Evolutionary conservation across 2,329 filamentous ascomycete genomes (phyloP).

Genomic region (Botrytis aclada): DNA sequence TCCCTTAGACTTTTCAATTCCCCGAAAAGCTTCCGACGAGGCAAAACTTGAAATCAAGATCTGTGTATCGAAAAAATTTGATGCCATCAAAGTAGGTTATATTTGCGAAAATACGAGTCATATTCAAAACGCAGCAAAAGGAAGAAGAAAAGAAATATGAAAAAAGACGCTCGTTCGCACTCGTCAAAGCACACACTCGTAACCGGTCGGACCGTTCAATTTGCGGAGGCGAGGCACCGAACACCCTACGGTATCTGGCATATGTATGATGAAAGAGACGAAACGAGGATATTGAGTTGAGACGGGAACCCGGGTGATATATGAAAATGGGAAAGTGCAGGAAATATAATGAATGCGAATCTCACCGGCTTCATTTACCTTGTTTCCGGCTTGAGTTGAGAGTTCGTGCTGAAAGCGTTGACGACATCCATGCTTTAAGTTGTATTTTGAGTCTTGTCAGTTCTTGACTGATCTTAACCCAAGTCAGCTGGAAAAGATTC

Average conservation of each 20-base stretch:
- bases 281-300: background rate
- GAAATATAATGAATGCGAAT: background rate
- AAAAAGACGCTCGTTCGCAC: background rate
- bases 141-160: background rate
- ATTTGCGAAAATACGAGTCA: slow-evolving; percentile 4
- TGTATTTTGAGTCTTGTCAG: background rate
- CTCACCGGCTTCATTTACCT: slow-evolving; percentile 1
- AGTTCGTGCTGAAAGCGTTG: background rate
- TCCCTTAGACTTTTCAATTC: background rate
- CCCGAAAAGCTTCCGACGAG: slow-evolving; percentile 6
- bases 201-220: slow-evolving; percentile 11
- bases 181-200: slow-evolving; percentile 10
- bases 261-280: background rate
- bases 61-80: background rate
- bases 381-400: background rate
- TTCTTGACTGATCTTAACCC: background rate
- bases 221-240: slow-evolving; percentile 12
- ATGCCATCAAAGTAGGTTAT: background rate
- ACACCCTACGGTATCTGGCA: slow-evolving; percentile 6
- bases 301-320: slow-evolving; percentile 3
- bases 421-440: background rate
- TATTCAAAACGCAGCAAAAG: background rate
- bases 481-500: background rate
- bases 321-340: background rate
- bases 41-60: slow-evolving; percentile 5